Evolutionary conservation across 2,329 filamentous ascomycete genomes (phyloP), one percentile per base, ranked within the genome.

Genomic region (Metarhizium humberi): DNA sequence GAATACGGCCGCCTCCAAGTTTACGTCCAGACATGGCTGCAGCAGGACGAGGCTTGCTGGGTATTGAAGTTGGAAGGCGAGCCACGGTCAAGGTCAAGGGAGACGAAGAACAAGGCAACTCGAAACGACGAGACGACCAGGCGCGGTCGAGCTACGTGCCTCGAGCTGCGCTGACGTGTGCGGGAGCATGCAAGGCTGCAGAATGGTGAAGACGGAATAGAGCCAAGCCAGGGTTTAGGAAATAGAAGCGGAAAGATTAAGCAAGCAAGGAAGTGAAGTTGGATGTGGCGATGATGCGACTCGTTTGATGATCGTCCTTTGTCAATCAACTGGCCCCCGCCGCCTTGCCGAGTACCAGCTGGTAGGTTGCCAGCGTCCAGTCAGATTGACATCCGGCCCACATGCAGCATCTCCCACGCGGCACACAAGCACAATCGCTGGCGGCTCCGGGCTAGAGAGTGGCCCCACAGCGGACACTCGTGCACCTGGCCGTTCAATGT

Each of bases 1-100:
- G 77, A 67, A 96, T 86, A 75, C 92, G 85, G 70, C 92, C 92
- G 73, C 92, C 92, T 73, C 92, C 92, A 71, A 96, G 81, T 78
- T 88, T 92, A 77, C 89, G 85, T 71, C 81, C 81, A 65, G 90
- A 87, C 90, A 95, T 95, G 71, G 64, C 59, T 59, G 53, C 36
- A 36, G 40, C 43, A 38, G 54, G 46, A 13, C n/a, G 32, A 47
- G 4, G 18, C 10, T 7, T 30, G 25, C 18, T 48, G 4, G 25
- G 10, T 48, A 29, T 3, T 30, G 45, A 29, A 48, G 3, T 32
- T 13, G 3, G 30, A 14, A 51, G 48, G n/a, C 42, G 42, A 38
- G 11, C 43, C 42, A 50, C 32, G 48, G 16, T 51, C 36, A 50
- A 34, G 48, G 16, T 49, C 36, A 54, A 51, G 25, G 34, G n/a